Base-by-base conservation (phyloP, 176 grass and related monocot genomes). In the Carex scoparia region DNA sequence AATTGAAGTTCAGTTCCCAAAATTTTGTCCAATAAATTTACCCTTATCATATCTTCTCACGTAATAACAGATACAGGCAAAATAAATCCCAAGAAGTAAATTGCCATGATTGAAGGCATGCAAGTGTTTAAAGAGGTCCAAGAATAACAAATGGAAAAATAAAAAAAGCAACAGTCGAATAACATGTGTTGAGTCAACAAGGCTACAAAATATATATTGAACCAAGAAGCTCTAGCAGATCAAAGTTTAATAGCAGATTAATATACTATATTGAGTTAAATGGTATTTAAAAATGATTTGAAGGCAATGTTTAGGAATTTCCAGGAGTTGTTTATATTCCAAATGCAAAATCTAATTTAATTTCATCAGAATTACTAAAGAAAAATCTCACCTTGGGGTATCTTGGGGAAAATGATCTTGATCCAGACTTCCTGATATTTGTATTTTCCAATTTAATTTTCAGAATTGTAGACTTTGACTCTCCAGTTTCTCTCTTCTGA, bases 401-500 rank as follows among this genome's bases (percentile, higher is more conserved):
- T 90, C 91, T 85, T 86, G 93, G 88, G 53, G 88, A 86, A 90
- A 98, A 98, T 79, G 93, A 89, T 88, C 95, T 91, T 65, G 84
- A 88, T 81, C 81, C 86, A 65, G 88, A 92, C 31, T 86, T 82
- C 37, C 87, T 87, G n/a, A 69, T 86, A 83, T 93, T 93, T 78
- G 53, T 92, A 70, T 93, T 89, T 66, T 95, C 88, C 79, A 93
- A 79, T 79, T 87, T 93, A 73, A 98, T 92, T 81, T 85, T 94
- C 85, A 98, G 70, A 82, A 88, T 88, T 53, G 58, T 63, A 81
- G 88, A 64, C 48, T 87, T 93, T 27, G 89, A 93, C 37, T 75
- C 72, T 38, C 69, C 64, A 40, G 55, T 83, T 58, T 77, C 75
- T 86, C 81, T 89, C 84, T 86, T 89, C 79, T 92, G 95, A 88